Evolutionary conservation across 2,329 filamentous ascomycete species (phyloP).

Genomic region (Penicillium occitanis): DNA sequence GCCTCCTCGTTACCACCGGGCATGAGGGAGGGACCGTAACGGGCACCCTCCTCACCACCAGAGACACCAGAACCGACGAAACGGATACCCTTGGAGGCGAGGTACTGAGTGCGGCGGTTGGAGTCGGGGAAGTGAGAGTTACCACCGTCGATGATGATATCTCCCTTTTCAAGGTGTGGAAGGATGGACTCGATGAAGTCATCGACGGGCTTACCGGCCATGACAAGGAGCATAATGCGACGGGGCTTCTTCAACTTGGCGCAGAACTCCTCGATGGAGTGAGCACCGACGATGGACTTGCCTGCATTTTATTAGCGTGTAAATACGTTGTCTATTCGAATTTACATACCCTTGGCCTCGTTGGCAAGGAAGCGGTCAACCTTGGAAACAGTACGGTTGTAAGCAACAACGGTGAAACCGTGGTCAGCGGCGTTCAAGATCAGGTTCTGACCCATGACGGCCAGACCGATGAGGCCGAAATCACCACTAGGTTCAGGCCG

Average conservation of each 20-base stretch:
- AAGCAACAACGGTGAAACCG: slow-evolving; percentile 95
- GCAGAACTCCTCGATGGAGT: slow-evolving; percentile 91
- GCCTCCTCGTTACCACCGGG: slow-evolving; percentile 97
- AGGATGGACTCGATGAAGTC: slow-evolving; percentile 97
- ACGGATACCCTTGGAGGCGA: slow-evolving; percentile 80
- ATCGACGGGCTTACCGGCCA: slow-evolving; percentile 96
- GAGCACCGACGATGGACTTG: slow-evolving; percentile 92
- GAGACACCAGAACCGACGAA: slow-evolving; percentile 98
- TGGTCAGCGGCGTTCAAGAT: slow-evolving; percentile 88
- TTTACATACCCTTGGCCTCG: slow-evolving; percentile 71
- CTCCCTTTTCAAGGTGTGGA: slow-evolving; percentile 75
- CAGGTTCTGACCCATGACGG: slow-evolving; percentile 87
- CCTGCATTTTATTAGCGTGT: slow-evolving; percentile 47
- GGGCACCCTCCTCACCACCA: slow-evolving; percentile 98
- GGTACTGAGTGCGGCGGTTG: slow-evolving; percentile 93
- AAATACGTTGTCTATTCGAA: not conserved
- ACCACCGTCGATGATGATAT: slow-evolving; percentile 97
- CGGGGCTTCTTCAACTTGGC: slow-evolving; percentile 96
- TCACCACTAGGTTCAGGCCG: slow-evolving; percentile 65
- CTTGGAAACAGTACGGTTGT: slow-evolving; percentile 98
- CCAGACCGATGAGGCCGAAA: slow-evolving; percentile 89
- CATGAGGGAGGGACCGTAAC: slow-evolving; percentile 97
- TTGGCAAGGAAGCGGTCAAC: slow-evolving; percentile 91
- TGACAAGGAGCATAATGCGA: slow-evolving; percentile 97
- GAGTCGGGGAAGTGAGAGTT: slow-evolving; percentile 99